Evolutionary conservation across 768 basidiomycete genomes (phyloP), one percentile per base, ranked within the genome.

Genomic region (Xanthoconium stramineum): DNA sequence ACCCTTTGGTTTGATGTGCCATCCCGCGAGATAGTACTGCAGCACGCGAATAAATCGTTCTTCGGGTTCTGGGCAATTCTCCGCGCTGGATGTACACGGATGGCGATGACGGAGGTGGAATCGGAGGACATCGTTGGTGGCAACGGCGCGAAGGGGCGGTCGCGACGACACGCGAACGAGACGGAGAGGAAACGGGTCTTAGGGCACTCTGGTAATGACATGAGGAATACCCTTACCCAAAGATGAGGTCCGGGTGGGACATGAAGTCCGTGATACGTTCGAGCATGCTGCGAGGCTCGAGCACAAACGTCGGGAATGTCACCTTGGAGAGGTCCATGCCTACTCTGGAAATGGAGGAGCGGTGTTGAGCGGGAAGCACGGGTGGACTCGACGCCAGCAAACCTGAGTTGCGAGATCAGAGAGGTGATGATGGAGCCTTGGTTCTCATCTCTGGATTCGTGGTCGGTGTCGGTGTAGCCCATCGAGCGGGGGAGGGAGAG

Each of bases 201-300:
- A 70, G 68, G 61, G 63, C 38, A 61, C 53, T 19, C 24, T 53
- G 61, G 45, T 14, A 50, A 56, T 47, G 56, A 66, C 59, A 59
- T 13, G n/a, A 58, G 47, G 52, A 48, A 60, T 45, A 54, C 60
- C 78, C 89, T 73, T 73, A 85, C 93, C 92, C 91, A 75, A 96
- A 96, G 65, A 98, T 83, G 69, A 98, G 86, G 76, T 99, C 95
- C 32, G 97, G 94, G 74, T 98, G 97, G 54, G 94, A 89, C 88
- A 98, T 95, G 75, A 99, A 99, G 77, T 99, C 96, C 35, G 97
- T 98, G 65, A 99, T 96, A 62, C 97, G 86, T 77, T 99, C 97
- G 47, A 98, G 83, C 89, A 98, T 93, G 65, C 91, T 94, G 67
- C 97, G 79, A 6, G 97, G 97, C 75, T 99, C 96, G 55, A 99